Conservation (phyloP, 2,329 filamentous ascomycete species). For the Hypoxylon sp. region DNA sequence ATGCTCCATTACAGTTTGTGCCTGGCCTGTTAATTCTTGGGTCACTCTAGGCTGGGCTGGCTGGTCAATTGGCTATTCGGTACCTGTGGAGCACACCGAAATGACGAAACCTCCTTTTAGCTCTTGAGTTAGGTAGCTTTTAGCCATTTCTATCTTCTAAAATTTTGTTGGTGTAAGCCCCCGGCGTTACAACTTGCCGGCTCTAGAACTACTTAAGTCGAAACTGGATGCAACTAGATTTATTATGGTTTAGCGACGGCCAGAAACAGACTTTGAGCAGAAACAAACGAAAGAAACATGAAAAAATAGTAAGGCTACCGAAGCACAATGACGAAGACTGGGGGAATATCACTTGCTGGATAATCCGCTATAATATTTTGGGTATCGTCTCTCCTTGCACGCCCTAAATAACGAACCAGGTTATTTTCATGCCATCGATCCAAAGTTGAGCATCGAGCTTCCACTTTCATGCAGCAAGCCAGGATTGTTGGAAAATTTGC, state of each 20-base stretch:
- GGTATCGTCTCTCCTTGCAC: conserved; percentile 16
- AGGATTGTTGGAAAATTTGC: conserved; percentile 29
- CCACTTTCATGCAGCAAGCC: conserved; percentile 27
- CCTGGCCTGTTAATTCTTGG: conserved; percentile 11
- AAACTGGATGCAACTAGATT: conserved; percentile 12
- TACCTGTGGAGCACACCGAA: conserved; percentile 25
- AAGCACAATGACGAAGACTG: too few relatives aligned
- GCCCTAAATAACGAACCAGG: conserved; percentile 23
- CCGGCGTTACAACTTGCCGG: conserved; percentile 24
- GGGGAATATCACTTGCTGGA: too few relatives aligned
- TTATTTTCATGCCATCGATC: conserved; percentile 14
- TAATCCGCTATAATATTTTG: conserved; percentile 8
- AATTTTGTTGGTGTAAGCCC: conserved; percentile 17
- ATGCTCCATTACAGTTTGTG: conserved; percentile 19
- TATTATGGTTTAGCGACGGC: conserved; percentile 3
- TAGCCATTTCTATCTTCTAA: too few relatives aligned
- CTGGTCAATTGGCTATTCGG: conserved; percentile 10
- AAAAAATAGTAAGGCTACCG: too few relatives aligned
- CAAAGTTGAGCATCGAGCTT: conserved; percentile 21
- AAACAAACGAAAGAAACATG: too few relatives aligned
- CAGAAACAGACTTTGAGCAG: background rate
- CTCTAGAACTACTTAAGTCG: conserved; percentile 24
- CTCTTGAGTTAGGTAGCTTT: conserved; percentile 12
- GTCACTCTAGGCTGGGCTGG: background rate
- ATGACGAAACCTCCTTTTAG: conserved; percentile 35